phyloP scores from a whole-genome alignment of 2,329 filamentous ascomycete species.

The Aspergillus sp. region DNA sequence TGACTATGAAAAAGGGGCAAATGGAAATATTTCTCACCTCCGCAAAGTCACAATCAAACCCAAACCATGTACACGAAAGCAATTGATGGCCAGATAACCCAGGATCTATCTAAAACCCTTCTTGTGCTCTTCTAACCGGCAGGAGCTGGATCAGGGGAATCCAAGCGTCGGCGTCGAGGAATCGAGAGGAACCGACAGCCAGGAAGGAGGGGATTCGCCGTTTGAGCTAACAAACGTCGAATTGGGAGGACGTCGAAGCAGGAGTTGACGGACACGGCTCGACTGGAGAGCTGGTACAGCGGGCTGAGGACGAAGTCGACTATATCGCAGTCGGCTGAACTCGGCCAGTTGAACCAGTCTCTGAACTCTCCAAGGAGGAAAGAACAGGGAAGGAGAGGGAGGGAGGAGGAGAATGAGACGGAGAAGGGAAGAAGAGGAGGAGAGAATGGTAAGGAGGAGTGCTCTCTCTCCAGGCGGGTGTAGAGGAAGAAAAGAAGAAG shows the following conservation, averaged over 20 bases:
- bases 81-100: constrained; percentile 9
- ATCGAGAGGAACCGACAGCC: constrained; percentile 22
- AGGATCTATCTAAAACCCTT: constrained; percentile 16
- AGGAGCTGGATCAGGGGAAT: constrained; percentile 29
- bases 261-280: constrained; percentile 30
- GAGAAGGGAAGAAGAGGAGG: constrained; percentile 19
- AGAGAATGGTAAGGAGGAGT: constrained; percentile 28
- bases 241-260: constrained; percentile 24
- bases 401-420: constrained; percentile 15
- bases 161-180: constrained; percentile 22
- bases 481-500: constrained; percentile 27
- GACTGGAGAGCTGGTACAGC: constrained; percentile 28
- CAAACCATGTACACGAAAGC: constrained; percentile 18
- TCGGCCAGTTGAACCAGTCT: constrained; percentile 26
- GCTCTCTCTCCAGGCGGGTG: constrained; percentile 36
- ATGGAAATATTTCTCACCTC: constrained; percentile 14
- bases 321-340: constrained; percentile 18
- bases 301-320: constrained; percentile 19
- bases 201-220: constrained; percentile 20
- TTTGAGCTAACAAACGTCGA: constrained; percentile 35
- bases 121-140: constrained; percentile 31
- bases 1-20: constrained; percentile 3
- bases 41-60: constrained; percentile 14
- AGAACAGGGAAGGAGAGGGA: constrained; percentile 22
- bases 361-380: constrained; percentile 31